A percentile compares a stretch with the other conserved stretches of the same genome.
These are phyloP conservation scores for Trypanosoma brucei DNA, from an alignment of 208 protist genomes.

Conservation along the genomic window DNA sequence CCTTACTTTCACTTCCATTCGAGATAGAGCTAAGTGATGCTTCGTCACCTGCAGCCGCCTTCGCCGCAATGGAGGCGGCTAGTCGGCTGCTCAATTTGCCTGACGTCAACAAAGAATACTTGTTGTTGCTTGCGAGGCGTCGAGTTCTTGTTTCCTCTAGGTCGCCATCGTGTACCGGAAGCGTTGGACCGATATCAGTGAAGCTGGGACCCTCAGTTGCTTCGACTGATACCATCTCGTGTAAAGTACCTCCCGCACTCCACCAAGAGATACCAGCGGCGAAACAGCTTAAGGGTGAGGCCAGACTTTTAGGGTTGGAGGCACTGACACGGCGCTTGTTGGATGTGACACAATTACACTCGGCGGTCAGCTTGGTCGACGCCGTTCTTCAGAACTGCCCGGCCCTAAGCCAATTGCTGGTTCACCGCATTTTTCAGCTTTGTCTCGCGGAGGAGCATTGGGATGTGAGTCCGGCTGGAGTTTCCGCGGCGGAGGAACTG, in stretches of 20 bases:
- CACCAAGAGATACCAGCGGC: constrained; percentile 14
- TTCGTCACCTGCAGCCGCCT: constrained; percentile 2
- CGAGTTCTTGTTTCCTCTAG: background rate
- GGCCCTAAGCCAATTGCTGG: constrained; percentile 9
- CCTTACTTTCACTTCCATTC: background rate
- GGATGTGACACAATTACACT: constrained; percentile 4
- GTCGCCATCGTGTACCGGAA: background rate
- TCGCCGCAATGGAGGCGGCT: constrained; percentile 11
- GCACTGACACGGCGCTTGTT: constrained; percentile 11
- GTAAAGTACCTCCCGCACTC: background rate
- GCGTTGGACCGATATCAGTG: background rate
- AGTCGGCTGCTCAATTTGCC: constrained; percentile 5
- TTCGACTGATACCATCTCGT: too few relatives aligned
- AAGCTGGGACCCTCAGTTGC: too few relatives aligned
- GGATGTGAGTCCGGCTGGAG: too few relatives aligned
- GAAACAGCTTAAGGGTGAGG: constrained; percentile 4
- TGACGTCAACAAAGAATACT: constrained; percentile 1
- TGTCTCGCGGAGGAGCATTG: too few relatives aligned
- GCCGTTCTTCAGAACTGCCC: constrained; percentile 15
- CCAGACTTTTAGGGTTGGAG: constrained; percentile 10
- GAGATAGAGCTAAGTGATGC: constrained; percentile 1
- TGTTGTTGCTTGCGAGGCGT: constrained; percentile 13
- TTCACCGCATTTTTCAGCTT: constrained; percentile 21
- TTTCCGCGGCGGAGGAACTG: background rate
- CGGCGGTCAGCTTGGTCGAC: constrained; percentile 8